Evolutionary conservation across 176 grass and related monocot genomes (phyloP).

Genomic region (Avena eriantha): DNA sequence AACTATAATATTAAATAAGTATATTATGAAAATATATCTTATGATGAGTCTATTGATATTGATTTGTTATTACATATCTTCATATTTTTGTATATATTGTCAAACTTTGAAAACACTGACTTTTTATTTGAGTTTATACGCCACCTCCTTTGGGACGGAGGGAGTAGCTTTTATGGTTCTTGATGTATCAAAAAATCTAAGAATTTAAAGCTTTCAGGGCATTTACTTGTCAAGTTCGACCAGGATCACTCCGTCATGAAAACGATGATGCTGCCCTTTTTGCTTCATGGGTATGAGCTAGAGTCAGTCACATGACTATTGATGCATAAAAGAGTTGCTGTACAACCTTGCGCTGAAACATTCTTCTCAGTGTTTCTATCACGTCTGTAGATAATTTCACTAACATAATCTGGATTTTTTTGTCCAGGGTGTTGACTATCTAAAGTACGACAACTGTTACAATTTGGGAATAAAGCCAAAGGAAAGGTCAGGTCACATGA

Average conservation of each 20-base stretch:
- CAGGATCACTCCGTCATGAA: slow-evolving; percentile 89
- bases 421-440: slow-evolving; percentile 80
- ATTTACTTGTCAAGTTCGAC: slow-evolving; percentile 94
- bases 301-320: neutral
- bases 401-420: neutral
- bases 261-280: slow-evolving; percentile 74
- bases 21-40: too few species aligned
- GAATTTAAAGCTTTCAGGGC: slow-evolving; percentile 60
- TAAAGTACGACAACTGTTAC: slow-evolving; percentile 96
- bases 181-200: slow-evolving; percentile 31
- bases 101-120: too few species aligned
- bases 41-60: too few species aligned
- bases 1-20: too few species aligned
- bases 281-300: slow-evolving; percentile 86
- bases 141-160: too few species aligned
- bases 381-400: neutral
- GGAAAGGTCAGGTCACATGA: slow-evolving; percentile 59
- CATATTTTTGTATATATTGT: too few species aligned
- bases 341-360: neutral
- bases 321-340: slow-evolving; percentile 24
- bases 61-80: too few species aligned
- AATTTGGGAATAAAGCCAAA: slow-evolving; percentile 87
- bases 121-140: too few species aligned
- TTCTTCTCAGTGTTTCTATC: slow-evolving; percentile 1
- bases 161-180: slow-evolving; percentile 14